A percentile compares a stretch with the other conserved stretches of the same genome.
Evolutionary conservation across 495 filamentous ascomycete species (phyloP).

Genomic region (Bacidia gigantensis): DNA sequence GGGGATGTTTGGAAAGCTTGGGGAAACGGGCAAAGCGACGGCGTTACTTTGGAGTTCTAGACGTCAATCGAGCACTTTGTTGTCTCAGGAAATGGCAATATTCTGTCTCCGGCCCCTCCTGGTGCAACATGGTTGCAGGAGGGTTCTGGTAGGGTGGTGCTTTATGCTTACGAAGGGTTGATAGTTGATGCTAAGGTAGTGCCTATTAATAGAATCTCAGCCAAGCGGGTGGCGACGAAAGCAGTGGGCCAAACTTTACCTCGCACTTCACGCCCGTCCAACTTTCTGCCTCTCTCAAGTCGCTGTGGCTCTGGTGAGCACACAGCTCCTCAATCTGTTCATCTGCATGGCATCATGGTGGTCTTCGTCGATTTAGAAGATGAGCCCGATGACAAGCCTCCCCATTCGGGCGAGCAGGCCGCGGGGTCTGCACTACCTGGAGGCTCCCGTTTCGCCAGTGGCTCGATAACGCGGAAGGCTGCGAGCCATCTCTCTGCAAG

Average conservation of each 20-base stretch:
- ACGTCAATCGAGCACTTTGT: no score
- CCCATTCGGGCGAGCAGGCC: conserved; percentile 19
- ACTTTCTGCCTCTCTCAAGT: conserved; percentile 1
- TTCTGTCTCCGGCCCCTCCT: no score
- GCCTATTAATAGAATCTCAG: not conserved
- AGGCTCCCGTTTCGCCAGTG: not conserved
- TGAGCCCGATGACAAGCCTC: conserved; percentile 35
- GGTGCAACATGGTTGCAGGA: no score
- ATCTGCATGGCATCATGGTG: conserved; percentile 37
- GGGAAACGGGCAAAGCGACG: conserved; percentile 6
- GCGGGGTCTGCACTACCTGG: conserved; percentile 11
- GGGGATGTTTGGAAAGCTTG: not conserved
- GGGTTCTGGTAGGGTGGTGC: no score
- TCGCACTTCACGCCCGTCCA: no score
- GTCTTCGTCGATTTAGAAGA: conserved; percentile 51
- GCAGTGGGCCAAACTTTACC: no score
- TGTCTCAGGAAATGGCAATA: no score
- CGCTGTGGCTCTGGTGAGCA: conserved; percentile 16
- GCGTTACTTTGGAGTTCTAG: no score
- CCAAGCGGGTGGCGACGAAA: not conserved
- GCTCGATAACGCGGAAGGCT: not conserved
- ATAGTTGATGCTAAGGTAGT: no score
- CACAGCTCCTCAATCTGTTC: conserved; percentile 8
- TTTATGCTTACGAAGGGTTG: no score
- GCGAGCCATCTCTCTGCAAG: not conserved